Percentiles rank a stretch among this genome's conserved stretches.
phyloP scores from a whole-genome alignment of 2,329 filamentous ascomycete species.

The Cryphonectria nitschkei region DNA sequence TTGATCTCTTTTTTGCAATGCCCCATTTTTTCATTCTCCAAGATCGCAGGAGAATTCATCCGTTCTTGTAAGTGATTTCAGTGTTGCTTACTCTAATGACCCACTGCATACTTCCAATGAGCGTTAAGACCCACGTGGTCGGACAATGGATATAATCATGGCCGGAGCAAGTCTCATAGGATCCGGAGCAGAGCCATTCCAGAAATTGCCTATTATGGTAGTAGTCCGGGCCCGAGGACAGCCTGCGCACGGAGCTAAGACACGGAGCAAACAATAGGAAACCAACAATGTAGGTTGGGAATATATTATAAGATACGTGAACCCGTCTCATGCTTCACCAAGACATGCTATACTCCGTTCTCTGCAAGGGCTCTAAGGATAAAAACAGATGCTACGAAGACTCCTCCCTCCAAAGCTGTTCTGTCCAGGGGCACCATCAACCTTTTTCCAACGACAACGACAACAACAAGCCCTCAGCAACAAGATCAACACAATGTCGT shows the following conservation, averaged over 20 bases:
- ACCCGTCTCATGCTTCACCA: no score
- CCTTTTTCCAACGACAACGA: background rate
- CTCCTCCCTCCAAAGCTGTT: background rate
- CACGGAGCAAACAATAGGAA: background rate
- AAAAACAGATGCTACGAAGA: background rate
- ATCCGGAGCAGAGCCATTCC: background rate
- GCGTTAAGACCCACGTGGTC: background rate
- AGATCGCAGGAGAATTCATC: no score
- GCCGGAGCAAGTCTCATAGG: background rate
- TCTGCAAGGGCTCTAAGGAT: background rate
- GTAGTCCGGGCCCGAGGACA: background rate
- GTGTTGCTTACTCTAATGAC: background rate
- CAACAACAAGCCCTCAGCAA: background rate
- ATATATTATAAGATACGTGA: background rate
- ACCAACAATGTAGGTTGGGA: background rate
- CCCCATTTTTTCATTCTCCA: no score
- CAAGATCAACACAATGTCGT: background rate
- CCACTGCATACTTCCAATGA: background rate
- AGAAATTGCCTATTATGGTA: background rate
- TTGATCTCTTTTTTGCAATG: no score
- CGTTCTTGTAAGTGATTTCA: no score
- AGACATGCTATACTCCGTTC: no score
- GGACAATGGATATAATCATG: background rate
- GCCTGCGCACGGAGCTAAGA: background rate
- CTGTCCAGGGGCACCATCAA: background rate